These are phyloP conservation scores for Diaporthe aspalathi DNA, from an alignment of 2,329 filamentous ascomycete species.

Conservation along the genomic window DNA sequence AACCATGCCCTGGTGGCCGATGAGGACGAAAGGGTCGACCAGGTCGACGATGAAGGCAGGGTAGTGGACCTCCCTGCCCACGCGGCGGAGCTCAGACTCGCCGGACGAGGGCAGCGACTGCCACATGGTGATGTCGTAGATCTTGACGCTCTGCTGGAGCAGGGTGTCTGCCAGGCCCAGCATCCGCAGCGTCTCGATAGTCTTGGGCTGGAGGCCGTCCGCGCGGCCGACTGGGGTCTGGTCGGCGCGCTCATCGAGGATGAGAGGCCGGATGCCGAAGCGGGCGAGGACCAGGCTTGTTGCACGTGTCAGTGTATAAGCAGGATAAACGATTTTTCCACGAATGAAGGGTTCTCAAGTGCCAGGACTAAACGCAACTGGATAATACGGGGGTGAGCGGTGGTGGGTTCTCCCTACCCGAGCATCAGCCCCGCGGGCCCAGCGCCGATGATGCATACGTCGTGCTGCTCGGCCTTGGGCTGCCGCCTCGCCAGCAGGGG, in stretches of 20 bases:
- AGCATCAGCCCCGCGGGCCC: constrained; percentile 68
- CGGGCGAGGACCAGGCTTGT: constrained; percentile 39
- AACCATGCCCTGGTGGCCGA: constrained; percentile 69
- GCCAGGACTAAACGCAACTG: background rate
- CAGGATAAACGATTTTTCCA: background rate
- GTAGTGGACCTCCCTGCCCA: constrained; percentile 55
- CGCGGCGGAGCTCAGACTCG: constrained; percentile 64
- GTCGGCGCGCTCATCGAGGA: constrained; percentile 76
- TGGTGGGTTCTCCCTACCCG: constrained; percentile 48
- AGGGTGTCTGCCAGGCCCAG: constrained; percentile 73
- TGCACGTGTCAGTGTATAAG: background rate
- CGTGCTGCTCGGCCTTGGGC: constrained; percentile 53
- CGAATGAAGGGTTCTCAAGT: background rate
- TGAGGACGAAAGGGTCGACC: constrained; percentile 49
- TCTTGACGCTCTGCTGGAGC: constrained; percentile 69
- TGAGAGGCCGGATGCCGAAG: constrained; percentile 72
- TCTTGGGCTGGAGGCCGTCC: constrained; percentile 78
- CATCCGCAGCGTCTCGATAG: constrained; percentile 77
- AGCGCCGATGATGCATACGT: constrained; percentile 63
- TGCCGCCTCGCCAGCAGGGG: constrained; percentile 58
- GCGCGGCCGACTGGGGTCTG: constrained; percentile 75
- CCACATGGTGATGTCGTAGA: constrained; percentile 79
- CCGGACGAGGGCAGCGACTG: constrained; percentile 45
- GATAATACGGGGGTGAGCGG: background rate
- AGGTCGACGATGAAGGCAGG: constrained; percentile 48